These are phyloP conservation scores for Multifurca ochricompacta DNA, from an alignment of 768 basidiomycete species.

Conservation along the genomic window DNA sequence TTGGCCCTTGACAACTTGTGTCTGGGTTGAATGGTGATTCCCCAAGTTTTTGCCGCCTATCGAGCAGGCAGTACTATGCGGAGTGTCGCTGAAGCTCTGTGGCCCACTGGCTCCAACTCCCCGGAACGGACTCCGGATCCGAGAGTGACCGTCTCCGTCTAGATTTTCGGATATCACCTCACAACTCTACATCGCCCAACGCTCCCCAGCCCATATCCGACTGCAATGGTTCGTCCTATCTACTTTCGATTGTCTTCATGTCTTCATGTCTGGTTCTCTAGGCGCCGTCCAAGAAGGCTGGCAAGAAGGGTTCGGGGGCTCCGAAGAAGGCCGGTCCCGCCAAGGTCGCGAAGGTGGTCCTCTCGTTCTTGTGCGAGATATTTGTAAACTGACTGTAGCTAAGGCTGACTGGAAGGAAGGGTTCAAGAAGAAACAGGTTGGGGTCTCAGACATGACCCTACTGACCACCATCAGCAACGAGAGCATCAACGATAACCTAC, in stretches of 20 bases:
- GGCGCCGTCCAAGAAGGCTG: slow-evolving; percentile 88
- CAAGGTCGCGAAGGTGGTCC: slow-evolving; percentile 70
- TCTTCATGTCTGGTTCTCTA: slow-evolving; percentile 4
- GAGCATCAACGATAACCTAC: slow-evolving; percentile 93
- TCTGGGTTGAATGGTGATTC: no score
- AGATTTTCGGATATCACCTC: background rate
- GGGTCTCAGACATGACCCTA: slow-evolving; percentile 98
- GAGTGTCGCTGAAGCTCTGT: no score
- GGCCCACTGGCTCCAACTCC: no score
- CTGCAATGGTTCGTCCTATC: slow-evolving; percentile 9
- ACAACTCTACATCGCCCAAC: slow-evolving; percentile 4
- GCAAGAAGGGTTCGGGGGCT: slow-evolving; percentile 64
- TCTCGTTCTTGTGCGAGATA: background rate
- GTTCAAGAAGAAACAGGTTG: slow-evolving; percentile 99
- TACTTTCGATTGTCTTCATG: background rate
- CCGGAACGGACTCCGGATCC: no score
- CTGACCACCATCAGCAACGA: slow-evolving; percentile 96
- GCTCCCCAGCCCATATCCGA: slow-evolving; percentile 4
- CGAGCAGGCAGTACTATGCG: no score
- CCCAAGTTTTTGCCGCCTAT: no score
- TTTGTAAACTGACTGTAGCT: background rate
- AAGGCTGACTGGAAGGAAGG: slow-evolving; percentile 99
- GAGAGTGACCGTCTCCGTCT: no score
- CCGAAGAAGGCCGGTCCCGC: slow-evolving; percentile 50
- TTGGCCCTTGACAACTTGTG: background rate